A percentile compares a stretch with the other conserved stretches of the same genome.
Conservation (phyloP, 306 rosid species). For the Cyamopsis tetragonoloba region DNA sequence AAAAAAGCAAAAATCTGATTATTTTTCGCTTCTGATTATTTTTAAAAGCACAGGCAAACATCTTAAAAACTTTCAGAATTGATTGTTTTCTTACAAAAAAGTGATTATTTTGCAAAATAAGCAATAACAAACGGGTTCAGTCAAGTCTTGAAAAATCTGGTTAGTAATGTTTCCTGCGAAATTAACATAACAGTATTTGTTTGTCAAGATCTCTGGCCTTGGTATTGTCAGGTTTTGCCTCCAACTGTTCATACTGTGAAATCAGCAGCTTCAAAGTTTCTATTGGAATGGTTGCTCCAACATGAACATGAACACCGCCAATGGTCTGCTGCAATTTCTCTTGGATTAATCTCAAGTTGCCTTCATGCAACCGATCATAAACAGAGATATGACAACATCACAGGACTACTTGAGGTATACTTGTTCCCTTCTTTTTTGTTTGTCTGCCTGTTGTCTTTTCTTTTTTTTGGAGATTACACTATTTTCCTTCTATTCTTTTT, state of each 20-base stretch:
- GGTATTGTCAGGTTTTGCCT: conserved; percentile 69
- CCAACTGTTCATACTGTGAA: conserved; percentile 78
- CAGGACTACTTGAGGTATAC: conserved; percentile 82
- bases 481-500: neutral
- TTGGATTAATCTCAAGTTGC: conserved; percentile 86
- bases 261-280: conserved; percentile 87
- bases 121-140: too few species aligned
- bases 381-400: conserved; percentile 72
- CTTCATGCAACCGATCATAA: conserved; percentile 88
- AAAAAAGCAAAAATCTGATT: too few species aligned
- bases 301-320: conserved; percentile 85
- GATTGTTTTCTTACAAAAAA: too few species aligned
- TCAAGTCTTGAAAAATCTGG: conserved; percentile 17
- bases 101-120: too few species aligned
- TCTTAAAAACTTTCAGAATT: too few species aligned
- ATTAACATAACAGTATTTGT: conserved; percentile 15
- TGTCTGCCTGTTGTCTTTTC: neutral
- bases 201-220: conserved; percentile 13
- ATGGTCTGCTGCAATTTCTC: conserved; percentile 93
- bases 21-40: too few species aligned
- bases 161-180: neutral
- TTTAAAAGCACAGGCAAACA: too few species aligned
- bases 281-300: conserved; percentile 88
- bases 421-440: conserved; percentile 4
- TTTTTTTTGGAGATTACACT: neutral